Conservation (phyloP, 805 yeast genomes). For the Yamadazyma philogaea region DNA sequence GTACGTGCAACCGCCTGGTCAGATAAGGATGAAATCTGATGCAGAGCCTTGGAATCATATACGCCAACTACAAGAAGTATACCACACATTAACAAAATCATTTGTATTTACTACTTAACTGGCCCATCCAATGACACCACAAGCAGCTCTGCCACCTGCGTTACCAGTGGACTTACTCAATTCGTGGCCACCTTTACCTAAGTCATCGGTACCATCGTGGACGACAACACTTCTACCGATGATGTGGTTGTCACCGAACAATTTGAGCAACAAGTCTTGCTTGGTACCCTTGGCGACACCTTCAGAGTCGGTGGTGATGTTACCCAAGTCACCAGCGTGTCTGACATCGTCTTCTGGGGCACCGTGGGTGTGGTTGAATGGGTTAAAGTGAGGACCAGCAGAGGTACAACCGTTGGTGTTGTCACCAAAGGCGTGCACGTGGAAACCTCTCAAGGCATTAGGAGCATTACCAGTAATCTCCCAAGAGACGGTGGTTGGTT, state of each 20-base stretch:
- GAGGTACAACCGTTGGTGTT: conserved; percentile 99
- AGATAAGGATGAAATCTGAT: background rate
- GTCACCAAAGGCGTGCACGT: conserved; percentile 97
- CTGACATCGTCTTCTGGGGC: conserved; percentile 78
- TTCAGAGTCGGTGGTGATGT: conserved; percentile 77
- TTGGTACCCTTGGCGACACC: conserved; percentile 92
- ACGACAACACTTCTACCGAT: conserved; percentile 95
- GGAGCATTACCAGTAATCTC: conserved; percentile 88
- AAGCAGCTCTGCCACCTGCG: conserved; percentile 97
- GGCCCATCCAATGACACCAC: conserved; percentile 92
- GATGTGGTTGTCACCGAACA: conserved; percentile 83
- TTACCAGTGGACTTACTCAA: conserved; percentile 95
- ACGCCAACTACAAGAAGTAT: too few relatives aligned
- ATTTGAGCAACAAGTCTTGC: conserved; percentile 72
- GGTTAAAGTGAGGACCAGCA: conserved; percentile 97
- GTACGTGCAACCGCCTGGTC: too few relatives aligned
- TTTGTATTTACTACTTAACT: conserved; percentile 21
- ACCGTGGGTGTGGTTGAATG: conserved; percentile 85
- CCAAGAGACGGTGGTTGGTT: conserved; percentile 83
- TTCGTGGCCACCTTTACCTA: conserved; percentile 89
- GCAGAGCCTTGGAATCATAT: background rate
- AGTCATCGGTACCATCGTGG: conserved; percentile 89
- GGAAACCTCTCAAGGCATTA: conserved; percentile 93
- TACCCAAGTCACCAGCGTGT: conserved; percentile 97
- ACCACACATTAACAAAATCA: too few relatives aligned